Base-by-base conservation (phyloP, 2,329 filamentous ascomycete species). In the Diaporthe eres region DNA sequence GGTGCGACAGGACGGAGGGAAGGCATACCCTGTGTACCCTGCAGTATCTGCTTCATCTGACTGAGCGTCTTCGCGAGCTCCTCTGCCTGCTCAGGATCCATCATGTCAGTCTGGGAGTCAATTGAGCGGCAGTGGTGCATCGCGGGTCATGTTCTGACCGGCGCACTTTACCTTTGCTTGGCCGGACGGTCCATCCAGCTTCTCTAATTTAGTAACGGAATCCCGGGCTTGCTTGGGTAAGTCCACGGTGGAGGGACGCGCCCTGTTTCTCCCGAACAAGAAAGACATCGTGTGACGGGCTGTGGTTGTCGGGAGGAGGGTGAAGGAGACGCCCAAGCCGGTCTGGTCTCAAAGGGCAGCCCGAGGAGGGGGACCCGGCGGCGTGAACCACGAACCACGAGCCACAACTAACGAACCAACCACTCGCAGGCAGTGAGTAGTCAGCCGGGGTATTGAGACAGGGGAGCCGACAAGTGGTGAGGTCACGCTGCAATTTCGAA, bases 11-110 rank as follows among this genome's bases (percentile, higher is more conserved):
- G 34, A n/a, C 25, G 25, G 42, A 58, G 49, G 22, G 9, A 57
- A 58, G 61, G 42, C 74, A 42, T 89, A 97, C 95, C 95, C 85
- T 95, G 94, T 77, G 95, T 98, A 79, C 96, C 97, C 88, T 98
- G 96, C 19, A 99, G 91, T 76, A 97, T 92, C 78, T 95, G 87
- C 85, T 98, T 98, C 93, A 98, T 98, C 84, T 98, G 94, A 71
- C 90, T 90, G 78, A 99, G 90, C 79, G 96, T 93, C 82, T 95
- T 95, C 67, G 95, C 89, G 78, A 99, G 90, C 82, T 98, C 96
- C 82, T 98, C 96, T 77, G 93, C 90, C 95, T 98, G 80, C 70
- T 51, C 10, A 28, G 31, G n/a, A 28, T 12, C 37, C 47, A 51
- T 31, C 5, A 13, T 47, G 60, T 75, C 75, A 76, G 74, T 34